These are phyloP conservation scores for Paramyrothecium sp. DNA, from an alignment of 2,329 filamentous ascomycete species.

Conservation along the genomic window DNA sequence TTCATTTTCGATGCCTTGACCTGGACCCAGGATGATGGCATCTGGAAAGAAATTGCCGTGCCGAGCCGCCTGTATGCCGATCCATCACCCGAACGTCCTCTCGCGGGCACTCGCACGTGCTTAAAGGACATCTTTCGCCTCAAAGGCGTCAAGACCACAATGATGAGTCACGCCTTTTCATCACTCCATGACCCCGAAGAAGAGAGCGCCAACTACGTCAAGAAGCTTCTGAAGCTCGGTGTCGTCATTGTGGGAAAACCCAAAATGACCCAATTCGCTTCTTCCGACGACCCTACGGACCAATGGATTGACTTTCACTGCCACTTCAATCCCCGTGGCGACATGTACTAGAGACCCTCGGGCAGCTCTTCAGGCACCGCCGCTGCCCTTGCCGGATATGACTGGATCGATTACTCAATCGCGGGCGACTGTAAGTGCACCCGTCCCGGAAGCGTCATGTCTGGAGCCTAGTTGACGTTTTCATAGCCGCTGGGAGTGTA, in stretches of 20 bases:
- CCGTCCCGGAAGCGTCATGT: not conserved
- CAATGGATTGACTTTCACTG: constrained; percentile 34
- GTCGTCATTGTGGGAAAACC: constrained; percentile 46
- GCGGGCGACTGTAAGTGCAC: constrained; percentile 14
- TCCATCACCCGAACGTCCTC: not conserved
- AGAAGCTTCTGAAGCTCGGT: constrained; percentile 55
- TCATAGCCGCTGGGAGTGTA: not conserved
- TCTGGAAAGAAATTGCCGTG: not conserved
- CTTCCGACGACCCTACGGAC: constrained; percentile 37
- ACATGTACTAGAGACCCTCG: constrained; percentile 22
- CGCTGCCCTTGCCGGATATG: constrained; percentile 23
- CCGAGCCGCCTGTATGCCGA: not conserved
- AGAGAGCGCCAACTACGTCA: constrained; percentile 46
- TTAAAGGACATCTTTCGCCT: constrained; percentile 60
- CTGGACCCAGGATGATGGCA: not conserved
- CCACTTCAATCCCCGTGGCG: constrained; percentile 26
- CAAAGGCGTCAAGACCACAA: constrained; percentile 46
- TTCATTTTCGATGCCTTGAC: not conserved
- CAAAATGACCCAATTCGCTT: constrained; percentile 41
- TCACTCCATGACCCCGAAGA: constrained; percentile 46
- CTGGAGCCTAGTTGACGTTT: not conserved
- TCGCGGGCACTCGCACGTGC: not conserved
- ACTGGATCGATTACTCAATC: constrained; percentile 23
- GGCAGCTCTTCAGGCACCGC: constrained; percentile 22
- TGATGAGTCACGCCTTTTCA: constrained; percentile 55